phyloP scores from a whole-genome alignment of 1,284 basidiomycete genomes.

The Cerrena zonata region DNA sequence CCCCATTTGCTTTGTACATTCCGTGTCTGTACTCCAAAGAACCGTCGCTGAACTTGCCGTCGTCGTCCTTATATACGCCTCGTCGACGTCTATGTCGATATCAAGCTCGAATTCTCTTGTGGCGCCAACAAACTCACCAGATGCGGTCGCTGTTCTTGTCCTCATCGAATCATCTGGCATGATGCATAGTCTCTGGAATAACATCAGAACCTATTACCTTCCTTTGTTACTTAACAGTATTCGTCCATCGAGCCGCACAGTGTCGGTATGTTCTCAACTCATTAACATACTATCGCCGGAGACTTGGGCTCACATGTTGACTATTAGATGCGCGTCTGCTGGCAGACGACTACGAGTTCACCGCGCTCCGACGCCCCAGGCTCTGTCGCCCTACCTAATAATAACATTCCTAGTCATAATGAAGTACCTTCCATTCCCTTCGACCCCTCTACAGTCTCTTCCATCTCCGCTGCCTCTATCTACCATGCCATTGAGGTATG shows the following conservation, averaged over 20 bases:
- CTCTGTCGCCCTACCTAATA: not conserved
- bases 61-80: constrained; percentile 2
- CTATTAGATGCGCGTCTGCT: constrained; percentile 36
- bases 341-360: constrained; percentile 25
- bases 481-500: constrained; percentile 19
- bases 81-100: constrained; percentile 19
- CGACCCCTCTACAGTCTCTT: constrained; percentile 9
- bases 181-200: constrained; percentile 47
- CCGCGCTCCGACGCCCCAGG: constrained; percentile 9
- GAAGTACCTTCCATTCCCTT: constrained; percentile 16
- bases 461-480: constrained; percentile 17
- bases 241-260: constrained; percentile 21
- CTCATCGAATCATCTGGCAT: constrained; percentile 57
- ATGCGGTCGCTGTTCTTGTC: constrained; percentile 45
- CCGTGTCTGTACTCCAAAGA: not conserved
- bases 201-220: constrained; percentile 51
- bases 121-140: constrained; percentile 31
- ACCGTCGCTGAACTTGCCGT: not conserved
- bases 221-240: constrained; percentile 41
- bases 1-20: not conserved
- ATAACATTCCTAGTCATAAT: not conserved
- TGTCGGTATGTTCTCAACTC: constrained; percentile 1
- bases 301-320: no score
- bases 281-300: no score
- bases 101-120: constrained; percentile 26